These are phyloP conservation scores for Monilinia aucupariae DNA, from an alignment of 2,329 filamentous ascomycete species.

Conservation along the genomic window DNA sequence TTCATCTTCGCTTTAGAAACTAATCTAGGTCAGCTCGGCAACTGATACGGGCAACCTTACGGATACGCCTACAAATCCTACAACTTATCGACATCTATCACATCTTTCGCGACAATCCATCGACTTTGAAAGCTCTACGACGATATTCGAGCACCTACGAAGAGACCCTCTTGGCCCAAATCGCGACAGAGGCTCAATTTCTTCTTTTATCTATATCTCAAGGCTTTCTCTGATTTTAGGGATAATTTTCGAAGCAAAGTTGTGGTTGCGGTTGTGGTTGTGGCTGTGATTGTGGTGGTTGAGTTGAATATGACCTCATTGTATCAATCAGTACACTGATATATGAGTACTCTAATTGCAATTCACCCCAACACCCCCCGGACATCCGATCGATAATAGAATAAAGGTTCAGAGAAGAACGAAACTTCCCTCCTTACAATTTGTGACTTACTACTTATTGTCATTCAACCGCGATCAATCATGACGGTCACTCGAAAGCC, in stretches of 20 bases:
- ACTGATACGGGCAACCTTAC: not conserved
- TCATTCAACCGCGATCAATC: not conserved
- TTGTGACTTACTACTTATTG: not conserved
- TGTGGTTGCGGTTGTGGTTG: not conserved
- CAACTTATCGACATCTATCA: constrained; percentile 10
- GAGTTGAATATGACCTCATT: constrained; percentile 13
- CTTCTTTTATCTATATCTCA: too few relatives aligned
- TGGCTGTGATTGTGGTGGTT: not conserved
- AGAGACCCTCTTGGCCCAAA: not conserved
- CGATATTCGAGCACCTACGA: not conserved
- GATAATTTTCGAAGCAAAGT: not conserved
- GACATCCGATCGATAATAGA: not conserved
- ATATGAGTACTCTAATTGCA: not conserved
- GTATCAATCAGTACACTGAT: not conserved
- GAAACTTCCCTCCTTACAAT: not conserved
- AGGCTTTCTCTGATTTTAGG: not conserved
- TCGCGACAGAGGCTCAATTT: not conserved
- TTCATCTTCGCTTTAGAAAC: too few relatives aligned
- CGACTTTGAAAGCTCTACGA: not conserved
- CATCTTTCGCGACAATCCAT: not conserved
- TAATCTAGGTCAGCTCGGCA: too few relatives aligned
- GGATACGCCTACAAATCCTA: not conserved
- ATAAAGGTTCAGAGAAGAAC: not conserved
- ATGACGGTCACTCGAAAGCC: constrained; percentile 34
- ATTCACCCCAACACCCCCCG: not conserved